Evolutionary conservation across 768 basidiomycete genomes (phyloP).

Genomic region (Russula abietina): DNA sequence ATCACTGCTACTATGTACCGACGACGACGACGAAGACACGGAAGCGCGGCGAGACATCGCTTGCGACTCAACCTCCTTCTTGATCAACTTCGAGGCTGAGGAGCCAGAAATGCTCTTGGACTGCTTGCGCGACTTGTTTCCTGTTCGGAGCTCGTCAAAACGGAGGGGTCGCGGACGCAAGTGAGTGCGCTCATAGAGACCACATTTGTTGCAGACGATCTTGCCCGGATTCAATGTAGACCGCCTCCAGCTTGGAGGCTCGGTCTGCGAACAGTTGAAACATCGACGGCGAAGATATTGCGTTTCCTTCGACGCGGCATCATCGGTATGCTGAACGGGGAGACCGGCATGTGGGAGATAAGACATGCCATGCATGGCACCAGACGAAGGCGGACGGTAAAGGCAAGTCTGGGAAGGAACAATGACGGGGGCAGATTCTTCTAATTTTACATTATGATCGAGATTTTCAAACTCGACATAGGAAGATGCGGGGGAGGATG

Average conservation of each 20-base stretch:
- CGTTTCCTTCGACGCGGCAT: conserved; percentile 85
- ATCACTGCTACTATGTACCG: conserved; percentile 59
- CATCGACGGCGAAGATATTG: conserved; percentile 84
- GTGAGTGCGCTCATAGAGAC: conserved; percentile 86
- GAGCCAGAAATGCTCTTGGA: conserved; percentile 34
- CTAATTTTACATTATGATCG: conserved; percentile 53
- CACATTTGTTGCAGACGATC: conserved; percentile 93
- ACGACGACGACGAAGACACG: conserved; percentile 54
- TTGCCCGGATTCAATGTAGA: conserved; percentile 86
- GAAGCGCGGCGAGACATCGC: conserved; percentile 51
- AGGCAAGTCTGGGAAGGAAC: conserved; percentile 56
- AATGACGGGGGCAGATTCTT: conserved; percentile 53
- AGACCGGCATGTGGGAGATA: conserved; percentile 45
- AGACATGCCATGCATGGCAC: conserved; percentile 29
- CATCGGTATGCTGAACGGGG: conserved; percentile 82
- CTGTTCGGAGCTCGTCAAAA: conserved; percentile 81
- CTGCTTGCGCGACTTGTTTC: conserved; percentile 74
- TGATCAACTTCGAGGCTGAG: conserved; percentile 38
- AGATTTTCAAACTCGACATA: conserved; percentile 44
- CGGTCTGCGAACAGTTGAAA: conserved; percentile 89
- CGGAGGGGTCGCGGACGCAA: conserved; percentile 75
- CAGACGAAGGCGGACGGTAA: conserved; percentile 39
- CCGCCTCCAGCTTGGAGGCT: conserved; percentile 84
- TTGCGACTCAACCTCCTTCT: conserved; percentile 47
- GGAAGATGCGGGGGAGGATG: conserved; percentile 40